Evolutionary conservation across 495 filamentous ascomycete genomes (phyloP).

Genomic region (Poronia punctata): DNA sequence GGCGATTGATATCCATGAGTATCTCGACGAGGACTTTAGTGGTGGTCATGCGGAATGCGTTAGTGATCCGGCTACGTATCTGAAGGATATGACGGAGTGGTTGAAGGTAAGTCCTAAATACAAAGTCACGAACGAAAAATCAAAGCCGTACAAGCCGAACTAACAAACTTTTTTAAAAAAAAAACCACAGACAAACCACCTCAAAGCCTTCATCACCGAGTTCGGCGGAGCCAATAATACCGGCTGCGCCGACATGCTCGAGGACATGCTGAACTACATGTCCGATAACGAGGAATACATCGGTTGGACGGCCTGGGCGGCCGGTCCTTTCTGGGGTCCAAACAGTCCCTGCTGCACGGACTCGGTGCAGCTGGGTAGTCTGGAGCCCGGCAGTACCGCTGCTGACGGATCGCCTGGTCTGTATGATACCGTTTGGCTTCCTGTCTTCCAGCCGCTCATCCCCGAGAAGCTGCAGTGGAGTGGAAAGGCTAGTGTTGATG

Average conservation of each 20-base stretch:
- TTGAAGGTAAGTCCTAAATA: slow-evolving; percentile 34
- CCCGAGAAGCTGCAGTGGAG: slow-evolving; percentile 36
- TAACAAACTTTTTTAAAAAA: slow-evolving; percentile 2
- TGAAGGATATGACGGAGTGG: slow-evolving; percentile 40
- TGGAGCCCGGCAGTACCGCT: slow-evolving; percentile 41
- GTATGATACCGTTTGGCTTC: slow-evolving; percentile 39
- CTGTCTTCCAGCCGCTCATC: slow-evolving; percentile 37
- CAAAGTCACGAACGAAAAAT: too few relatives aligned
- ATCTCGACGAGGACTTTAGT: slow-evolving; percentile 44
- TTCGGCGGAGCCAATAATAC: slow-evolving; percentile 46
- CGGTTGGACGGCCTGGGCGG: slow-evolving; percentile 49
- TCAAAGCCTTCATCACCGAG: slow-evolving; percentile 49
- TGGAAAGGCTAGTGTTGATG: slow-evolving; percentile 27
- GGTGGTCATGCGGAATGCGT: slow-evolving; percentile 35
- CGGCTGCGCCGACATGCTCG: slow-evolving; percentile 36
- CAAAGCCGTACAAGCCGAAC: too few relatives aligned
- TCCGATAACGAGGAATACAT: slow-evolving; percentile 43
- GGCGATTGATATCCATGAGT: slow-evolving; percentile 49
- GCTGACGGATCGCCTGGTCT: slow-evolving; percentile 36
- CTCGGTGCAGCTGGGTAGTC: slow-evolving; percentile 32
- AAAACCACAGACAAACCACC: slow-evolving; percentile 25
- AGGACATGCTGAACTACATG: slow-evolving; percentile 43
- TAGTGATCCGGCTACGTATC: slow-evolving; percentile 30
- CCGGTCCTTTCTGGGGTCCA: slow-evolving; percentile 44
- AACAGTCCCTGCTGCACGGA: slow-evolving; percentile 43